Conservation (phyloP, 345 rosid species). For the Brassica incana region DNA sequence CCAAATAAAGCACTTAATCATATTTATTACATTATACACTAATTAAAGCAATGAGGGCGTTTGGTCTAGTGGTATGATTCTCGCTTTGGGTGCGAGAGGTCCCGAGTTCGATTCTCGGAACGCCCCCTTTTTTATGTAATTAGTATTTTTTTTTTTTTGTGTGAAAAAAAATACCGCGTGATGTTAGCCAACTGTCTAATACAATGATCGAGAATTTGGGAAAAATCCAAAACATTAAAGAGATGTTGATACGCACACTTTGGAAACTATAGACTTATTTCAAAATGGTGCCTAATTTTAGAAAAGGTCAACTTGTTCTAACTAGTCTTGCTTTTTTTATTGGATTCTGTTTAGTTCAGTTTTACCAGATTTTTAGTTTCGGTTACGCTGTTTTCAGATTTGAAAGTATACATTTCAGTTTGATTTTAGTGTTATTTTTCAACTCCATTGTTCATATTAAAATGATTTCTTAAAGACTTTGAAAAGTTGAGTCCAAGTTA, state of each 20-base stretch:
- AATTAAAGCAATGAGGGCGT: slow-evolving; percentile 39
- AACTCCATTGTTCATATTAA: neutral
- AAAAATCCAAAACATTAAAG: neutral
- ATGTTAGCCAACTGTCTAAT: neutral
- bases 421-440: neutral
- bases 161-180: neutral
- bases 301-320: slow-evolving; percentile 4
- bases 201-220: neutral
- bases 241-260: neutral
- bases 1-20: neutral
- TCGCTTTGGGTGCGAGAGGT: slow-evolving; percentile 95
- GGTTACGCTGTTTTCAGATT: neutral
- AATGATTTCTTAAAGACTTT: neutral
- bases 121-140: slow-evolving; percentile 43
- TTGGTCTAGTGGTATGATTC: slow-evolving; percentile 95
- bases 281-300: neutral
- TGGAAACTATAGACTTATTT: neutral
- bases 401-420: neutral
- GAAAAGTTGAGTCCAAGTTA: neutral
- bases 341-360: neutral
- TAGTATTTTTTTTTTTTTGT: too few relatives aligned
- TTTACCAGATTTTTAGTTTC: neutral
- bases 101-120: slow-evolving; percentile 79
- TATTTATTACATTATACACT: neutral
- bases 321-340: neutral